Base-by-base conservation (phyloP, 805 yeast genomes). In the Yamadazyma akitaensis region DNA sequence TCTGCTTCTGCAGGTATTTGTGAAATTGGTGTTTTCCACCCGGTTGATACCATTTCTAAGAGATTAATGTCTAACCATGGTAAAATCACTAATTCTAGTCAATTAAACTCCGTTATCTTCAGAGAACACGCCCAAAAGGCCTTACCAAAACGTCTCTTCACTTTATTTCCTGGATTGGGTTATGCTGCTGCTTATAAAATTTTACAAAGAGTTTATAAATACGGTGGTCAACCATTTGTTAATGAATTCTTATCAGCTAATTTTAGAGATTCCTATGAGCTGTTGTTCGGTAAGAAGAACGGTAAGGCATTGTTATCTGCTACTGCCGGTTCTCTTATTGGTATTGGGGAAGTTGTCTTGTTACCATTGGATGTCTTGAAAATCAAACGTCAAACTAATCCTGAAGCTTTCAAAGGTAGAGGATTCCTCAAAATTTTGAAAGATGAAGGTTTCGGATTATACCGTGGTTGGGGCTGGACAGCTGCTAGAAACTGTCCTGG, bases 381-480 rank as follows among this genome's bases (percentile, higher is more conserved):
- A 76, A 94, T 94, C 72, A 94, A 94, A 76, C 91, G 98, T 75
- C 99, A 94, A 77, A 94, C 99, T 46, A 94, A 94, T 76, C 99
- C 99, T n/a, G 99, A 92, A 70, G 75, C 98, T n/a, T 94, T 94
- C 81, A 85, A 84, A 70, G 99, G 99, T 58, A 87, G 99, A 75
- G 98, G 99, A 10, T 91, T 94, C 72, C 51, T 91, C 56, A 85
- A 80, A 68, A 88, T 94, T 61, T 64, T 94, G 50, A 62, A 75
- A 46, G 99, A 94, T 64, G 99, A 94, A 72, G 98, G 99, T 16
- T 77, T 89, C 49, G 89, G 94, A 19, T 76, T 94, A 57, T 94
- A 94, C 75, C 80, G 97, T 65, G 99, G 99, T 55, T 91, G 97
- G 96, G 98, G 97, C 49, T 94, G 99, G 99, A 94, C 99, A 50